Percentiles rank a stretch among this genome's conserved stretches.
phyloP scores from a whole-genome alignment of 1,284 basidiomycete genomes.

The Coniferiporia weirii region DNA sequence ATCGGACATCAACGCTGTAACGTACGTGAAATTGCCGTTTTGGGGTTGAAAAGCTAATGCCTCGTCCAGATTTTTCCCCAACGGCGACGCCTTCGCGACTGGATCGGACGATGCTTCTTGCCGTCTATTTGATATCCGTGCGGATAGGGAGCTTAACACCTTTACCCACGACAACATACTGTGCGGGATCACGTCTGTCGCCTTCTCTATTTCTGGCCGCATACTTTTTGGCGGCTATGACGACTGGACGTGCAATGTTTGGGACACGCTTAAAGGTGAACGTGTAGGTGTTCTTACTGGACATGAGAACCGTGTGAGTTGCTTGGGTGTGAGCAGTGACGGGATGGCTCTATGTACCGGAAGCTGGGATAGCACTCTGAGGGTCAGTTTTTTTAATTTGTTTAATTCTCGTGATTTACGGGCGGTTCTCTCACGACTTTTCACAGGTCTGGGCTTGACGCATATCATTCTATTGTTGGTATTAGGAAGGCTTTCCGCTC shows the following conservation, averaged over 20 bases:
- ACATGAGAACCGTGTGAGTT: slow-evolving; percentile 97
- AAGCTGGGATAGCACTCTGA: slow-evolving; percentile 94
- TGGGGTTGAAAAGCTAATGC: neutral
- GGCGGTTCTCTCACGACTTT: neutral
- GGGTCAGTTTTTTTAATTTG: slow-evolving; percentile 52
- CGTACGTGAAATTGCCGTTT: slow-evolving; percentile 53
- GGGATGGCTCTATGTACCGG: slow-evolving; percentile 98
- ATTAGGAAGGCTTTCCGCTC: neutral
- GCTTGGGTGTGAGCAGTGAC: slow-evolving; percentile 92
- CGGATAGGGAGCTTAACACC: slow-evolving; percentile 92
- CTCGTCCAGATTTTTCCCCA: slow-evolving; percentile 87
- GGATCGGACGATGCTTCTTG: slow-evolving; percentile 99
- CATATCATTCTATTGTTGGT: neutral
- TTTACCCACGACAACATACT: slow-evolving; percentile 99
- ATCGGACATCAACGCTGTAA: slow-evolving; percentile 98
- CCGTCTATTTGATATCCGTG: slow-evolving; percentile 95
- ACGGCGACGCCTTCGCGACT: slow-evolving; percentile 97
- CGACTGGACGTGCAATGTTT: slow-evolving; percentile 99
- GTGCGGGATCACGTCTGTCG: slow-evolving; percentile 97
- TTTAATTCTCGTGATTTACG: neutral
- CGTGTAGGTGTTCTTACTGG: slow-evolving; percentile 94
- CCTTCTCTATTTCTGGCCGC: slow-evolving; percentile 94
- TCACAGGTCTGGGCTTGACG: slow-evolving; percentile 41
- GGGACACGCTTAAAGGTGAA: slow-evolving; percentile 98
- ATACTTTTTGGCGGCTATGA: slow-evolving; percentile 98